Percentiles rank a stretch among this genome's conserved stretches.
Conservation (phyloP, 768 basidiomycete species). For the Hypsizygus marmoreus region DNA sequence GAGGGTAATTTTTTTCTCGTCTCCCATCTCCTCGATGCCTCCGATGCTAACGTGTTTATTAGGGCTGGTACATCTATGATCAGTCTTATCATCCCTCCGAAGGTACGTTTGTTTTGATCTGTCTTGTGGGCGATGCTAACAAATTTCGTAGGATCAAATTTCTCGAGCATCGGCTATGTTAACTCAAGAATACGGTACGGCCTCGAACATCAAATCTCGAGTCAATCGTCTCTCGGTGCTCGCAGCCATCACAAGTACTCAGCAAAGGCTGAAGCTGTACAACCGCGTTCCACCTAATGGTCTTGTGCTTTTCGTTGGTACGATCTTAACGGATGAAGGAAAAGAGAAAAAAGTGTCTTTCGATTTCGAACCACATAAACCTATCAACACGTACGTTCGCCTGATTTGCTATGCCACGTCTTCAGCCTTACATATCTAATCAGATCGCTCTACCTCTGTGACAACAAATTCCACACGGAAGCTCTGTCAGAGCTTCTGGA, state of each 20-base stretch:
- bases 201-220: slow-evolving; percentile 99
- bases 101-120: slow-evolving; percentile 48
- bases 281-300: slow-evolving; percentile 96
- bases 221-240: slow-evolving; percentile 97
- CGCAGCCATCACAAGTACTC: slow-evolving; percentile 97
- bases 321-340: slow-evolving; percentile 96
- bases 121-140: slow-evolving; percentile 11
- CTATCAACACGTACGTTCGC: slow-evolving; percentile 91
- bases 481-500: slow-evolving; percentile 95
- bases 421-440: slow-evolving; percentile 5
- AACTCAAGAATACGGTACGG: slow-evolving; percentile 97
- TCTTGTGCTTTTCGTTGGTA: slow-evolving; percentile 96
- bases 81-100: slow-evolving; percentile 94
- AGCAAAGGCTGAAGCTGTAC: slow-evolving; percentile 96
- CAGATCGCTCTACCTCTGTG: slow-evolving; percentile 96
- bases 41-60: slow-evolving; percentile 22
- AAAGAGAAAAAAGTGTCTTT: slow-evolving; percentile 99
- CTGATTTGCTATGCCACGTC: not conserved
- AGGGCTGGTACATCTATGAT: slow-evolving; percentile 99
- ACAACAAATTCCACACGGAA: slow-evolving; percentile 99
- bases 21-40: slow-evolving; percentile 14
- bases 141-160: slow-evolving; percentile 74
- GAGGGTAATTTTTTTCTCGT: slow-evolving; percentile 57
- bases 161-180: slow-evolving; percentile 94
- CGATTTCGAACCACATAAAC: slow-evolving; percentile 98